These are phyloP conservation scores for Cucurbita moschata DNA, from an alignment of 306 rosid genomes.

Conservation along the genomic window DNA sequence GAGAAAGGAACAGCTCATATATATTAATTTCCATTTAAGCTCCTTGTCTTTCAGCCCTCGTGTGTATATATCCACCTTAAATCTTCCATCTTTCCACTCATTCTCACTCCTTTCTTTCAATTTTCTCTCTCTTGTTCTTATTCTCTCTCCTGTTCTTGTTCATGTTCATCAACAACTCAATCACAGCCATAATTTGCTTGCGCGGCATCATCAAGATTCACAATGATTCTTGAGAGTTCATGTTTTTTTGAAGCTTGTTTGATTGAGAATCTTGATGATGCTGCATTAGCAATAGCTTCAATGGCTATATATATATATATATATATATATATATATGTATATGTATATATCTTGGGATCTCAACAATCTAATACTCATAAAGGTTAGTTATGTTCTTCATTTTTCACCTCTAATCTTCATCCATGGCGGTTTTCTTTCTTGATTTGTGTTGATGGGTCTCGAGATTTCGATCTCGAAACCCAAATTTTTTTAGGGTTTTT, in stretches of 20 bases:
- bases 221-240: constrained; percentile 8
- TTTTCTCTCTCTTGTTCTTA: not conserved
- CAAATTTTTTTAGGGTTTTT: not conserved
- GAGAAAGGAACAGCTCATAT: not conserved
- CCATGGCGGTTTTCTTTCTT: not conserved
- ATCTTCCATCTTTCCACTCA: not conserved
- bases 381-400: not conserved
- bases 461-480: not conserved
- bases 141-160: not conserved
- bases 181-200: constrained; percentile 58
- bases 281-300: constrained; percentile 74
- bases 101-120: not conserved
- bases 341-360: not conserved
- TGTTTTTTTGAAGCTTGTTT: not conserved
- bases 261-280: constrained; percentile 99
- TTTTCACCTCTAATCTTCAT: not conserved
- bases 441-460: not conserved
- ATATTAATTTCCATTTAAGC: constrained; percentile 3
- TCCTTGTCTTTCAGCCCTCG: not conserved
- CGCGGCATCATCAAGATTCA: constrained; percentile 97
- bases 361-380: not conserved
- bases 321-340: too few relatives aligned
- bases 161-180: too few relatives aligned
- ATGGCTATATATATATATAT: constrained; percentile 18
- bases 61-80: constrained; percentile 27